These are phyloP conservation scores for Colletotrichum higginsianum DNA, from an alignment of 2,329 filamentous ascomycete genomes.

Conservation along the genomic window DNA sequence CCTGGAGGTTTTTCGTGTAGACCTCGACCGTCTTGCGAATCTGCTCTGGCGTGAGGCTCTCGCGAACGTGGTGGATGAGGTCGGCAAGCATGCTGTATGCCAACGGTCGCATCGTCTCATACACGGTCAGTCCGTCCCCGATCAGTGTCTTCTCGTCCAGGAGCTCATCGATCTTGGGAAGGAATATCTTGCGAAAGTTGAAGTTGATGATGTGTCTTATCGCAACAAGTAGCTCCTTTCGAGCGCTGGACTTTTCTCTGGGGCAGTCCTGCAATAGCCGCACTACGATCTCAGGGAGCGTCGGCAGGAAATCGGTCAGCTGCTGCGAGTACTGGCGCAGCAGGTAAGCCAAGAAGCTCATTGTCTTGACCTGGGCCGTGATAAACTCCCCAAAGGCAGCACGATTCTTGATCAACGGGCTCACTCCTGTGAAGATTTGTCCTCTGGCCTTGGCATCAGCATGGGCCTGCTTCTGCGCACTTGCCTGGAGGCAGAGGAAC, in stretches of 20 bases:
- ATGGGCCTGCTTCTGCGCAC: conserved; percentile 93
- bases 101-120: conserved; percentile 94
- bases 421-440: conserved; percentile 92
- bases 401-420: conserved; percentile 92
- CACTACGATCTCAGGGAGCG: conserved; percentile 90
- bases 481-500: conserved; percentile 89
- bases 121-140: conserved; percentile 95
- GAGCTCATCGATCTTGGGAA: conserved; percentile 94
- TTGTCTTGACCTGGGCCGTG: conserved; percentile 97
- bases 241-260: conserved; percentile 90
- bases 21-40: conserved; percentile 97
- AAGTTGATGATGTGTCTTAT: conserved; percentile 99
- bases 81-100: conserved; percentile 99
- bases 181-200: conserved; percentile 95
- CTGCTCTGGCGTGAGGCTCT: conserved; percentile 88
- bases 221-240: conserved; percentile 95
- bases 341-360: conserved; percentile 97
- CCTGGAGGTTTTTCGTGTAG: conserved; percentile 95
- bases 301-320: conserved; percentile 87
- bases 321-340: conserved; percentile 90
- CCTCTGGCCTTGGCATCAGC: conserved; percentile 84
- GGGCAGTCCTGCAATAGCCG: conserved; percentile 94
- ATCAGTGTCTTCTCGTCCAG: conserved; percentile 95
- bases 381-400: conserved; percentile 98
- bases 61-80: conserved; percentile 95